phyloP scores from a whole-genome alignment of 192 early-diverging fungal species.

The Haplosporangium gracile region DNA sequence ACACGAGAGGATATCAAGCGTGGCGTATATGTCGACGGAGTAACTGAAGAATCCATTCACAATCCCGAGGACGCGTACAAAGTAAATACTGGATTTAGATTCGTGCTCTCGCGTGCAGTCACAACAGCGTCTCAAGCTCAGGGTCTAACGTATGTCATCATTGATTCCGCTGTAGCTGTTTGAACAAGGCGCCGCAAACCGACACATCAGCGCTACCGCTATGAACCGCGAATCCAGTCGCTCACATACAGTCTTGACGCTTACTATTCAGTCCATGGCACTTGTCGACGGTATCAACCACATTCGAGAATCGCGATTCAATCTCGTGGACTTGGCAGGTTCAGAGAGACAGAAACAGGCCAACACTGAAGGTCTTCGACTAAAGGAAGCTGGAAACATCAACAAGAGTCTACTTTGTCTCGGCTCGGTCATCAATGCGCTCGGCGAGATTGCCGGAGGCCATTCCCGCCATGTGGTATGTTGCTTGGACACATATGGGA shows the following conservation, averaged over 20 bases:
- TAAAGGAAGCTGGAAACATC: constrained; percentile 88
- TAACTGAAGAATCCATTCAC: constrained; percentile 74
- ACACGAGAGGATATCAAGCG: constrained; percentile 77
- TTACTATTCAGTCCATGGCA: constrained; percentile 79
- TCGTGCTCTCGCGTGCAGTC: too few relatives aligned
- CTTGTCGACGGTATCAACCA: constrained; percentile 67
- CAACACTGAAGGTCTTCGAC: constrained; percentile 70
- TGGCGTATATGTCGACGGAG: constrained; percentile 75
- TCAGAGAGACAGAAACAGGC: constrained; percentile 78
- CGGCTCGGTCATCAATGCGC: constrained; percentile 88
- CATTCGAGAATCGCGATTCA: constrained; percentile 77
- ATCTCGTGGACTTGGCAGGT: constrained; percentile 84
- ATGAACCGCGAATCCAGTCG: constrained; percentile 91
- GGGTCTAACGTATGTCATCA: not conserved
- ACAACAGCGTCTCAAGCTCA: too few relatives aligned
- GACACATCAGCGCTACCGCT: constrained; percentile 74
- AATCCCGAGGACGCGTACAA: constrained; percentile 72
- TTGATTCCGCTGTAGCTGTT: constrained; percentile 56
- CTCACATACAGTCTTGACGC: constrained; percentile 84
- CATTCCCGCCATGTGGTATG: constrained; percentile 69
- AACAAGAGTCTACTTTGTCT: constrained; percentile 85
- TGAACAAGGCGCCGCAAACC: constrained; percentile 74
- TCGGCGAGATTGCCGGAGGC: constrained; percentile 73
- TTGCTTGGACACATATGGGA: too few relatives aligned
- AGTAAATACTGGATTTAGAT: constrained; percentile 9